Evolutionary conservation across 306 rosid genomes (phyloP), one percentile per base, ranked within the genome.

Genomic region (Quercus robur): DNA sequence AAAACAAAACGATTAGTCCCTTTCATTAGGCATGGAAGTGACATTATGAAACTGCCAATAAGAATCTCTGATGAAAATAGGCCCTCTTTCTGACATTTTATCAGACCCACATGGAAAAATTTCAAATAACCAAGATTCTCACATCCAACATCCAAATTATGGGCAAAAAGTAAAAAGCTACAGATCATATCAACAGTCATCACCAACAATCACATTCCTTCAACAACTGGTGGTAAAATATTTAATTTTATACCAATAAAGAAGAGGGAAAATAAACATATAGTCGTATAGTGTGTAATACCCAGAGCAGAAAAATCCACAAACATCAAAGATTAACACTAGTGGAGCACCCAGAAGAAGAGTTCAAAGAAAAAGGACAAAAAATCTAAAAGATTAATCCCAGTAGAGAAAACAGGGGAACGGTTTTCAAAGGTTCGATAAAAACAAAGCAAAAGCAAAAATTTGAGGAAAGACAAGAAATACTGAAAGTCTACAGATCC

Each of bases 401-500:
- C 51, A 9, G 52, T 19, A 35, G 15, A 33, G 52, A 23, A 67
- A 46, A 44, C 72, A 19, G 72, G 35, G 57, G 7, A 13, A 23
- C 26, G 0, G 0, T 44, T 12, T 49, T 25, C 21, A 20, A 49
- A 15, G 23, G 13, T 55, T 59, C 52, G 77, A 59, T 77, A 63
- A 21, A 56, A 61, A 70, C 73, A 56, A 77, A 71, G 63, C 77
- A 38, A 38, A 25, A 41, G 11, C 30, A 20, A 63, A n/a, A 62
- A 55, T 18, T 54, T 35, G 73, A 4, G 69, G 73, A 20, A 51
- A 44, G 30, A 28, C 19, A 31, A 69, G n/a, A 71, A 56, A 71
- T 6, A 6, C 17, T 35, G 54, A 51, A 70, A 64, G 55, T 71
- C 63, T 70, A 56, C 74, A 74, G 80, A 83, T 85, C 80, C 73